Percentiles rank a stretch among this genome's conserved stretches.
phyloP scores from a whole-genome alignment of 2,329 filamentous ascomycete species.

The Apiospora marii region DNA sequence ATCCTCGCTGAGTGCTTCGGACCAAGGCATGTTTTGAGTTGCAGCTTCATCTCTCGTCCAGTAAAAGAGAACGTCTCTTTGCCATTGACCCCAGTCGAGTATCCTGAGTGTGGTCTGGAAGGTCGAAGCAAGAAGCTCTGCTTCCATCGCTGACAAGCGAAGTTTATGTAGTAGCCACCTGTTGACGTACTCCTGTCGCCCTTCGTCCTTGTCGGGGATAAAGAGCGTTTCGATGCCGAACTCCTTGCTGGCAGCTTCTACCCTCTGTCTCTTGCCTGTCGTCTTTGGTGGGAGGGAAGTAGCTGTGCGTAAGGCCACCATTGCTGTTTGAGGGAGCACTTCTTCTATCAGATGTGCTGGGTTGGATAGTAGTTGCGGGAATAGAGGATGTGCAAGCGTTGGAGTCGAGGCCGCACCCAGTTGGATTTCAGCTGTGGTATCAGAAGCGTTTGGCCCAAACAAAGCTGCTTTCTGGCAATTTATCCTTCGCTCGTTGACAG shows the following conservation, averaged over 20 bases:
- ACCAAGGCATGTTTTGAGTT: constrained; percentile 31
- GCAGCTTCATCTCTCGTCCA: constrained; percentile 49
- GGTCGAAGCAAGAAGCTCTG: constrained; percentile 50
- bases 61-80: constrained; percentile 49
- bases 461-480: constrained; percentile 45
- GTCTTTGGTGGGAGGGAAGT: constrained; percentile 46
- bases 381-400: constrained; percentile 49
- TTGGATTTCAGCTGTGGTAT: background rate
- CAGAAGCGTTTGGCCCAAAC: background rate
- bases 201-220: constrained; percentile 43
- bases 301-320: constrained; percentile 50
- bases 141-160: constrained; percentile 55
- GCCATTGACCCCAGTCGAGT: constrained; percentile 48
- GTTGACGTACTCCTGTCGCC: constrained; percentile 56
- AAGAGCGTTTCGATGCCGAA: constrained; percentile 55
- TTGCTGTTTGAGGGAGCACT: constrained; percentile 48
- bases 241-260: constrained; percentile 56
- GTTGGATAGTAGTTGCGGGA: constrained; percentile 57
- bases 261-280: constrained; percentile 43
- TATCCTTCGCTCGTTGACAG: constrained; percentile 46
- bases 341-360: constrained; percentile 53
- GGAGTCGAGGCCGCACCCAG: constrained; percentile 28
- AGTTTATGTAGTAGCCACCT: constrained; percentile 62
- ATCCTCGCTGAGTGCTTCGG: constrained; percentile 32
- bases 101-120: constrained; percentile 42